These are phyloP conservation scores for Colletotrichum sublineola DNA, from an alignment of 2,329 filamentous ascomycete species.

Conservation along the genomic window DNA sequence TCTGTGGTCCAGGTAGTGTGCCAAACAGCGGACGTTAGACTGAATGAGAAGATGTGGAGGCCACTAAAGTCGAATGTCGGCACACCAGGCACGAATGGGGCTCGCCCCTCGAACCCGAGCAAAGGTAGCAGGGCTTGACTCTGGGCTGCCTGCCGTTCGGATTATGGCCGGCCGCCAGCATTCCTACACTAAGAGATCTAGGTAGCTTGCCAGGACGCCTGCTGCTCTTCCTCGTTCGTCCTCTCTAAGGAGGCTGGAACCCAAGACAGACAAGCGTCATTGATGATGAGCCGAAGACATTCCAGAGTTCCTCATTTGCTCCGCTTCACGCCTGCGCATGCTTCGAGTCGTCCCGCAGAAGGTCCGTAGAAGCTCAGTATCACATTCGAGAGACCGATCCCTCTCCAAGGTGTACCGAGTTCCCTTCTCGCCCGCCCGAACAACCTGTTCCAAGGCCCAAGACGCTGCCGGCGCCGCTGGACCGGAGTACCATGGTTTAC, in stretches of 20 bases:
- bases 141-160: conserved; percentile 30
- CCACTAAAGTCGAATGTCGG: conserved; percentile 30
- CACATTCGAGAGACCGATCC: not conserved
- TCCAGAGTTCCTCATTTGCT: not conserved
- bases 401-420: not conserved
- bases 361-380: not conserved
- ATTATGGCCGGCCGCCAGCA: conserved; percentile 38
- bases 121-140: not conserved
- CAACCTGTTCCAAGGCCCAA: not conserved
- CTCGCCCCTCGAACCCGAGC: not conserved
- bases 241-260: conserved; percentile 8
- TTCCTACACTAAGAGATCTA: not conserved
- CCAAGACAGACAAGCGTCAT: conserved; percentile 27
- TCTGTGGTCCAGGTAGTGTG: conserved; percentile 17
- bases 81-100: conserved; percentile 23
- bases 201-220: conserved; percentile 6
- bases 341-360: not conserved
- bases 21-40: conserved; percentile 39
- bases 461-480: conserved; percentile 18
- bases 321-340: not conserved
- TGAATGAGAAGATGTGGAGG: conserved; percentile 37
- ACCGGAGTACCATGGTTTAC: conserved; percentile 24
- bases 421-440: not conserved
- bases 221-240: not conserved
- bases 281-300: not conserved